phyloP scores from a whole-genome alignment of 2,329 filamentous ascomycete genomes.

The Hypoxylon sp. region DNA sequence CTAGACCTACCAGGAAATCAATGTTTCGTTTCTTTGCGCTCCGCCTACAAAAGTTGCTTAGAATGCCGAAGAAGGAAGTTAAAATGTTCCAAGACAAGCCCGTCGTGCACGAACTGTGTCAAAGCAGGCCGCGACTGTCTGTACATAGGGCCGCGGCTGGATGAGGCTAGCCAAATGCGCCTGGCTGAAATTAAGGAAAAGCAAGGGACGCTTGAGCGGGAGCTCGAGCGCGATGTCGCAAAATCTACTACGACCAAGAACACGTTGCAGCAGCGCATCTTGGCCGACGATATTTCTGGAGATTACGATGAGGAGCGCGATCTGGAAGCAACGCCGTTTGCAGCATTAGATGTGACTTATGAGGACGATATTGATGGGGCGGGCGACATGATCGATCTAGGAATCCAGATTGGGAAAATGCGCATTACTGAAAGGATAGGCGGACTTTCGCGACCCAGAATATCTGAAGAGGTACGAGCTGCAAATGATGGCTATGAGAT shows the following conservation, averaged over 20 bases:
- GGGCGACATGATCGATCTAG: slow-evolving; percentile 78
- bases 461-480: slow-evolving; percentile 74
- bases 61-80: slow-evolving; percentile 79
- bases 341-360: slow-evolving; percentile 75
- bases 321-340: slow-evolving; percentile 73
- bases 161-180: slow-evolving; percentile 76
- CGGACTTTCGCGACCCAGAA: slow-evolving; percentile 76
- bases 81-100: slow-evolving; percentile 77
- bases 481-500: slow-evolving; percentile 6
- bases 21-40: slow-evolving; percentile 41
- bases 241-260: slow-evolving; percentile 56
- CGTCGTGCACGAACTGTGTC: slow-evolving; percentile 77
- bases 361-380: slow-evolving; percentile 70
- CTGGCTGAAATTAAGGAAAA: slow-evolving; percentile 84
- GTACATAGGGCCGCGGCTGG: slow-evolving; percentile 76
- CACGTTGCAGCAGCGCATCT: slow-evolving; percentile 55
- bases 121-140: slow-evolving; percentile 68
- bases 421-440: slow-evolving; percentile 81
- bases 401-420: slow-evolving; percentile 78
- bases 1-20: slow-evolving; percentile 17
- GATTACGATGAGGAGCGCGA: slow-evolving; percentile 71
- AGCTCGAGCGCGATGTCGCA: slow-evolving; percentile 76
- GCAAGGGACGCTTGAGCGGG: slow-evolving; percentile 77
- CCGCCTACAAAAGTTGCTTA: slow-evolving; percentile 40
- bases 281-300: slow-evolving; percentile 66